phyloP scores from a whole-genome alignment of 176 grass and related monocot species.

The Musa troglodytarum region DNA sequence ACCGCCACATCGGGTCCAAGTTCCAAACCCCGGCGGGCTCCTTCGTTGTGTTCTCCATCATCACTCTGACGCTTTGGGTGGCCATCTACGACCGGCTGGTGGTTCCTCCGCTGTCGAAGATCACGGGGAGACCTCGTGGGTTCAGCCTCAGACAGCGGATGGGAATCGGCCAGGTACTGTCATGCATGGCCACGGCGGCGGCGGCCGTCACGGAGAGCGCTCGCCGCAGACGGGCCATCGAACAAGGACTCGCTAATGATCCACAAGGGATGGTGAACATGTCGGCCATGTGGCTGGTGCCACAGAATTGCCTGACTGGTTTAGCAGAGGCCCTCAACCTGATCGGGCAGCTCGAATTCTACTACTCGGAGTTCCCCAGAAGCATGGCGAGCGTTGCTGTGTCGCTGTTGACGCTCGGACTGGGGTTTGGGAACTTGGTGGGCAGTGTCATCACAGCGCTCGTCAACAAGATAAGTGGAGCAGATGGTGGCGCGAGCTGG shows the following conservation, averaged over 20 bases:
- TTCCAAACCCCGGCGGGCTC: conserved; percentile 43
- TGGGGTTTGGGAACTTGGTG: conserved; percentile 31
- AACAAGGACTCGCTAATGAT: background rate
- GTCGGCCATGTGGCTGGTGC: conserved; percentile 59
- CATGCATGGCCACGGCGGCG: conserved; percentile 15
- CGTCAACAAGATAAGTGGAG: conserved; percentile 17
- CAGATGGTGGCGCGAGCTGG: conserved; percentile 29
- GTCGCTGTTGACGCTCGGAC: conserved; percentile 36
- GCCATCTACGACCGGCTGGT: conserved; percentile 45
- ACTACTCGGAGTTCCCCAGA: conserved; percentile 49
- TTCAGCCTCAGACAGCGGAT: conserved; percentile 52
- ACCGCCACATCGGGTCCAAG: conserved; percentile 29
- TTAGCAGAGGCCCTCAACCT: conserved; percentile 48
- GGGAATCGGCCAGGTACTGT: conserved; percentile 33
- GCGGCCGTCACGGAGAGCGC: conserved; percentile 21
- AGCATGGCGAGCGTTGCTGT: conserved; percentile 58
- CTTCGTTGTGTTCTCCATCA: conserved; percentile 42
- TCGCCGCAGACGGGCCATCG: conserved; percentile 24
- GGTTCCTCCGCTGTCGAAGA: conserved; percentile 23
- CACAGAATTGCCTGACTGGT: conserved; percentile 41
- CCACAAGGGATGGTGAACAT: background rate
- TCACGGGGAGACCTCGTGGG: conserved; percentile 37
- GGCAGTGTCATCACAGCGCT: conserved; percentile 27
- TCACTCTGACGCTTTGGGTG: conserved; percentile 48
- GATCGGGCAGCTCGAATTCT: conserved; percentile 61